Conservation (phyloP, 768 basidiomycete species). For the Rossbeevera mucosa region DNA sequence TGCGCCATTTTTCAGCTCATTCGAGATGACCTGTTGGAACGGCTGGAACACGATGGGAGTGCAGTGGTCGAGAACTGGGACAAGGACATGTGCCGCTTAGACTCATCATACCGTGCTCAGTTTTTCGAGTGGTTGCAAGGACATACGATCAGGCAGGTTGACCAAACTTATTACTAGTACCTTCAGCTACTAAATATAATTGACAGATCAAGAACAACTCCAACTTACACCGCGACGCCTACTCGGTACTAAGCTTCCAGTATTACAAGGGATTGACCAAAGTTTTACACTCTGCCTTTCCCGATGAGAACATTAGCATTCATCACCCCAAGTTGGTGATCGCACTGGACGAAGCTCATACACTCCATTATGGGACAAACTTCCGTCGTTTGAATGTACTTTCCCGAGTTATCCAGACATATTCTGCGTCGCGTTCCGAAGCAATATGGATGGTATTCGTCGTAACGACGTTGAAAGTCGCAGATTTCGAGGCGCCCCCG, state of each 20-base stretch:
- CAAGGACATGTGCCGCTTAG: no score
- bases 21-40: no score
- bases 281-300: not conserved
- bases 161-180: no score
- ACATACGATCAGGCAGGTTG: no score
- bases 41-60: no score
- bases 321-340: not conserved
- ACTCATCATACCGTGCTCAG: no score
- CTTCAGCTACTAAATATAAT: no score
- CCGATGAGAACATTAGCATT: not conserved
- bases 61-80: no score
- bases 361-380: not conserved
- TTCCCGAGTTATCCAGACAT: not conserved
- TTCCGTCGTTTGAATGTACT: not conserved
- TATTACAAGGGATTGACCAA: not conserved
- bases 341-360: not conserved
- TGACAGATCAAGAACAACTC: no score
- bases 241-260: not conserved
- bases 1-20: no score
- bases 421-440: not conserved
- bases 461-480: not conserved
- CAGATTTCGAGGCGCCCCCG: not conserved
- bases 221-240: no score
- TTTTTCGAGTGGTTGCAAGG: no score
- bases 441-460: not conserved